Base-by-base conservation (phyloP, 768 basidiomycete species). In the Xerocomus brunneocitrinus region DNA sequence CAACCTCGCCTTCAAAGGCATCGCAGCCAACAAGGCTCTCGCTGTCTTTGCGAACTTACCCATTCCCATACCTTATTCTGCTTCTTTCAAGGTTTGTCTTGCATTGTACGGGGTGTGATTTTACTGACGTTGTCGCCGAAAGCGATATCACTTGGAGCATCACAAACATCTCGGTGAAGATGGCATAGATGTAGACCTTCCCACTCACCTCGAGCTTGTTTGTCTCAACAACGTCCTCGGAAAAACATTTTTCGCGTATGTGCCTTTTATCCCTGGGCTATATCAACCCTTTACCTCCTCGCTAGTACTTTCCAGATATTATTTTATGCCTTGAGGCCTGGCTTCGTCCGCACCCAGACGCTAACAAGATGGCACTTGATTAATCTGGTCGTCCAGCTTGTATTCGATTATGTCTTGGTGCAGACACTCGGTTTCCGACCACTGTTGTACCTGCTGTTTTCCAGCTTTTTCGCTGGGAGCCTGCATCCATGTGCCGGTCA, bases 181-280 rank as follows among this genome's bases (percentile, higher is more conserved):
- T 62, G 94, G 92, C 3, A 82, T 98, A 52, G 97, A 99, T 66
- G 94, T 93, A 8, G 97, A 99, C 69, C 77, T 99, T 16, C 97
- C 97, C 3, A 91, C 94, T 2, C 77, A 76, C 44, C 52, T 95
- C 0, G 97, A 99, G 67, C 79, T 98, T 19, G 58, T 94, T 46
- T 79, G 86, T 46, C 76, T 99, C 56, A 93, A 94, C 72, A 98
- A 97, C 64, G 95, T 98, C 8, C 82, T 97, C 13, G 97, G 97
- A 32, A 99, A 99, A 69, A 91, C 95, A 1, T 98, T 99, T 71
- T 99, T 98, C 68, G 90, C 91, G 93, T 95, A 62, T 56, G 88
- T 43, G 12, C 22, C 51, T 35, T 52, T 44, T 43, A 7, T 34
- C 35, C 36, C 13, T 46, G 22, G 10, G 32, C 28, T 19, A 54